Evolutionary conservation across 139 green algal genomes (phyloP), one percentile per base, ranked within the genome.

Genomic region (Ostreobium quekettii): DNA sequence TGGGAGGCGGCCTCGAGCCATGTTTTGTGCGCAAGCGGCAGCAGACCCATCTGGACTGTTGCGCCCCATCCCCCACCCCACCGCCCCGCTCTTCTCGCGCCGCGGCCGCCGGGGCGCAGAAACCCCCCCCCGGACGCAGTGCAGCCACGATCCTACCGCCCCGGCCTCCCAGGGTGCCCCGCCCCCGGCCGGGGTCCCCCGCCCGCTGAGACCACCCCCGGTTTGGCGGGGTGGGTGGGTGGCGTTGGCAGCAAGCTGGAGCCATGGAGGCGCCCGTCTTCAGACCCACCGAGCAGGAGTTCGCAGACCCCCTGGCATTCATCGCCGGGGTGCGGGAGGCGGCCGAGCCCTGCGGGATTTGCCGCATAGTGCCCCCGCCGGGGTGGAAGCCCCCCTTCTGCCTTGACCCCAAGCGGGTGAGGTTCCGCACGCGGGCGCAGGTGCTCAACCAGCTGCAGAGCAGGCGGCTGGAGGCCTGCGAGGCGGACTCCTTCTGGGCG

Each of bases 401-500:
- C 7, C 64, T 95, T 2, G 70, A 91, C 78, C 70, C 64, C 6
- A 19, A 64, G 1, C 48, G 6, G 30, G 83, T 90, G 32, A 69
- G 67, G 35, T 93, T 96, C 72, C 64, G 74, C 2, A 95, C 86
- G 3, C 77, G 82, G 0, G 68, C 91, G 24, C 90, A 96, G 75
- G 73, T 74, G 1, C 79, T 97, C 26, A 78, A 96, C 66, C 76
- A 95, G 76, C 80, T 97, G 58, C 82, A 91, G 69, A 42, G 81
- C 6, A n/a, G n/a, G n/a, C 80, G 80, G 19, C 32, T 67, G 36
- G 64, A 42, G 7, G 47, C 39, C 39, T 8, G 74, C 46, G 35
- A 69, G 31, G 68, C 69, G 42, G 38, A 78, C 26, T 56, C 76
- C 32, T 92, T 86, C 32, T 67, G 78, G 29, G 70, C 80, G 24